phyloP scores from a whole-genome alignment of 129 eudicot species.

The Sambucus nigra region DNA sequence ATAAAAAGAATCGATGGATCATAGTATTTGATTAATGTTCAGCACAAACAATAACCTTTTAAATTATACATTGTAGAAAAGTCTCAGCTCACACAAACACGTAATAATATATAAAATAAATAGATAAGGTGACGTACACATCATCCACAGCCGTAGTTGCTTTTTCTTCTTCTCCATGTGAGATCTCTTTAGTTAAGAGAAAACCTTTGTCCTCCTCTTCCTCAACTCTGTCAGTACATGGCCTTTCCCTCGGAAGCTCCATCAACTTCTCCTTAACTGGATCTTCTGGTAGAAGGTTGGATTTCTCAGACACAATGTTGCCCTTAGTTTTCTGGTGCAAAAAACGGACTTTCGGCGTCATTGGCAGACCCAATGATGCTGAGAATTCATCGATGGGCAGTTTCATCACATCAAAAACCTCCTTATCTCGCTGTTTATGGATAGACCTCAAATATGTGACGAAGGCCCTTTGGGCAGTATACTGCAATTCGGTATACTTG shows the following conservation, averaged over 20 bases:
- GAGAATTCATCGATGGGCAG: conserved; percentile 79
- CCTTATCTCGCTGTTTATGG: conserved; percentile 66
- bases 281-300: conserved; percentile 28
- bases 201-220: conserved; percentile 33
- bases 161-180: conserved; percentile 22
- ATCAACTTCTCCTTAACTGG: conserved; percentile 26
- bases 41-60: too few relatives aligned
- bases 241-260: conserved; percentile 17
- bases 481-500: conserved; percentile 51
- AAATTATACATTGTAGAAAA: too few relatives aligned
- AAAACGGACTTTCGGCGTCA: conserved; percentile 85
- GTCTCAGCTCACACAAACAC: too few relatives aligned
- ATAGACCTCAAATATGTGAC: conserved; percentile 73
- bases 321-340: conserved; percentile 47
- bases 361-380: conserved; percentile 93
- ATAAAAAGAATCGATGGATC: too few relatives aligned
- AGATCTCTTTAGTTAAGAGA: conserved; percentile 34
- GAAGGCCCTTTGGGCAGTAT: conserved; percentile 73
- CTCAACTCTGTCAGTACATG: conserved; percentile 13
- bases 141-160: conserved; percentile 23
- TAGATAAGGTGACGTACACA: conserved; percentile 26
- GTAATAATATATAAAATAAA: too few relatives aligned
- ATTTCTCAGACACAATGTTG: conserved; percentile 20
- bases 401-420: conserved; percentile 66
- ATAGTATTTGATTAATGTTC: too few relatives aligned